Conservation (phyloP, 129 eudicot species). For the Cynara cardunculus region DNA sequence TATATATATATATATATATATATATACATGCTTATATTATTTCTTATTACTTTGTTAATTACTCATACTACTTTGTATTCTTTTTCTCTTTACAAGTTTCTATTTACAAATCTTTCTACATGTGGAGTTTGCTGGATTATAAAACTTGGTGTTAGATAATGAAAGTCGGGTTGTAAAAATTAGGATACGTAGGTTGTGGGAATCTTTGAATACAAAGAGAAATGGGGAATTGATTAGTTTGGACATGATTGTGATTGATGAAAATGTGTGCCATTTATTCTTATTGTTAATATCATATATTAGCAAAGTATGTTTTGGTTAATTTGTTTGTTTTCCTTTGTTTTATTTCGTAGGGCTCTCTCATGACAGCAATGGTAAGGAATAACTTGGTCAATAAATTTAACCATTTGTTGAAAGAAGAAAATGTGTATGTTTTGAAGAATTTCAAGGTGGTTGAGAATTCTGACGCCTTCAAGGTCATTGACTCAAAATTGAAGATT, state of each 20-base stretch:
- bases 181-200: neutral
- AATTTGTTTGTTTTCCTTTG: neutral
- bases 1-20: no score
- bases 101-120: neutral
- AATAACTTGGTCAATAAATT: neutral
- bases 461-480: neutral
- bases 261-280: neutral
- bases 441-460: neutral
- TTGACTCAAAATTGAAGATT: neutral
- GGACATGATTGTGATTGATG: neutral
- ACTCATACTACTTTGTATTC: neutral
- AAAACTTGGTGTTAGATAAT: neutral
- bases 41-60: neutral
- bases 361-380: neutral
- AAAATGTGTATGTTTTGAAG: neutral
- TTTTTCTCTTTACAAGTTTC: no score
- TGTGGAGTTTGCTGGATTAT: neutral
- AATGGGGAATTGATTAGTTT: neutral
- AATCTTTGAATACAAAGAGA: no score
- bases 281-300: no score
- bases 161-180: neutral
- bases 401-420: neutral
- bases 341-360: neutral
- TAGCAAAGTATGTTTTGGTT: neutral
- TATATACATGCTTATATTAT: neutral